These are phyloP conservation scores for Paxillus involutus DNA, from an alignment of 768 basidiomycete species.

Conservation along the genomic window DNA sequence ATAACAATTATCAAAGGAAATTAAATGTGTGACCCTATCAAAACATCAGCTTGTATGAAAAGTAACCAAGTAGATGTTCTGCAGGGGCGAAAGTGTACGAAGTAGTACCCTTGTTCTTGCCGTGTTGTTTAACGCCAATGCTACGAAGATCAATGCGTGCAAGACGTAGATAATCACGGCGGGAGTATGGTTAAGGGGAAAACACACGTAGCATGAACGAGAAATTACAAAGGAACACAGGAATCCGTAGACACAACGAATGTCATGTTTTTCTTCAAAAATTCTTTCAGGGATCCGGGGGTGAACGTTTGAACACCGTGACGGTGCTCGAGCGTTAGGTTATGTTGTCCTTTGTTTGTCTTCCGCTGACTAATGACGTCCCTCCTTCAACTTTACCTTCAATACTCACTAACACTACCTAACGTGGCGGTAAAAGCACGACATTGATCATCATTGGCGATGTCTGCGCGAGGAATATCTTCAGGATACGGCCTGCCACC, in stretches of 20 bases:
- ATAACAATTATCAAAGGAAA: not conserved
- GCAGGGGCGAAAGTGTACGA: constrained; percentile 35
- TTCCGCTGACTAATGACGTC: constrained; percentile 12
- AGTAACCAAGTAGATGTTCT: constrained; percentile 55
- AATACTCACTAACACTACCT: too few species aligned
- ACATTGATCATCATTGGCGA: constrained; percentile 8
- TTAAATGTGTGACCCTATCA: constrained; percentile 26
- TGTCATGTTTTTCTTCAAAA: too few species aligned
- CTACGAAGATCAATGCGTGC: constrained; percentile 39
- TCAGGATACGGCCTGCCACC: constrained; percentile 39
- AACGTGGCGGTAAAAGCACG: too few species aligned
- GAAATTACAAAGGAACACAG: not conserved
- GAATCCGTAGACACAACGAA: not conserved
- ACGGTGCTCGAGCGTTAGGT: too few species aligned
- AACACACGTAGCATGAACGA: not conserved
- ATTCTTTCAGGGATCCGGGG: too few species aligned
- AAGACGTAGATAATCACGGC: constrained; percentile 69
- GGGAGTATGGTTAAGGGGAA: not conserved
- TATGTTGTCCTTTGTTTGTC: not conserved
- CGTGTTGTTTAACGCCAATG: constrained; percentile 70
- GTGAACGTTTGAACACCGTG: too few species aligned
- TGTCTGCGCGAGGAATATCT: constrained; percentile 20
- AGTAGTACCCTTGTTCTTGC: constrained; percentile 44
- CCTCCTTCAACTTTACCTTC: too few species aligned
- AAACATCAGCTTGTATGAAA: constrained; percentile 46